Conservation (phyloP, 2,329 filamentous ascomycete species). For the Shiraia sp. region DNA sequence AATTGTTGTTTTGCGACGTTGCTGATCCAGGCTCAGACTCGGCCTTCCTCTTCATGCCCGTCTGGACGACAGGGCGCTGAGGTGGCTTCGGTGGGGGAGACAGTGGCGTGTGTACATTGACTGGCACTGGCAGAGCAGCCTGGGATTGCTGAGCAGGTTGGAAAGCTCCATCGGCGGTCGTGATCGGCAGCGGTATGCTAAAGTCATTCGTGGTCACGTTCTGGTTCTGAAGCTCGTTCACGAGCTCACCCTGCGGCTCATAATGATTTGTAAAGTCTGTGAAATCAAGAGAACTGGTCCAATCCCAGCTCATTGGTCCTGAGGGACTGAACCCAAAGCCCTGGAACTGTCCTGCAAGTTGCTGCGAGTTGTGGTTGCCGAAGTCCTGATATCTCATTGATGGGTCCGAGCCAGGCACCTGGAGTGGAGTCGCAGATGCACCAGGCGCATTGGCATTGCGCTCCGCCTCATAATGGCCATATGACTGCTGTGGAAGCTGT, state of each 20-base stretch:
- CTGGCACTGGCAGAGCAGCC: constrained; percentile 12
- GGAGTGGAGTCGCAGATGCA: constrained; percentile 19
- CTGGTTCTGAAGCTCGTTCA: constrained; percentile 41
- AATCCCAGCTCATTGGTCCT: constrained; percentile 43
- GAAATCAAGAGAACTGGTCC: constrained; percentile 42
- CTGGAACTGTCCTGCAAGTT: constrained; percentile 20
- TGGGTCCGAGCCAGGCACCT: constrained; percentile 18
- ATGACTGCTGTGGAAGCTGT: constrained; percentile 19
- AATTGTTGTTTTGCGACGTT: constrained; percentile 24
- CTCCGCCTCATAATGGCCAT: constrained; percentile 32
- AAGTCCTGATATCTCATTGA: constrained; percentile 24
- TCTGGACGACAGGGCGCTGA: constrained; percentile 24
- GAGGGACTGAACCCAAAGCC: constrained; percentile 26
- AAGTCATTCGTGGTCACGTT: constrained; percentile 40
- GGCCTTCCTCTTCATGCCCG: constrained; percentile 44
- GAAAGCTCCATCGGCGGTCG: constrained; percentile 16
- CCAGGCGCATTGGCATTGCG: constrained; percentile 23
- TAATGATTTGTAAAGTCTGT: constrained; percentile 41
- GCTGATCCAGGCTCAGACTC: constrained; percentile 37
- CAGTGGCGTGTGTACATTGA: constrained; percentile 24
- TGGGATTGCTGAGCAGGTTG: constrained; percentile 24
- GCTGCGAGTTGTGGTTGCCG: constrained; percentile 20
- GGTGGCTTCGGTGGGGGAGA: constrained; percentile 31
- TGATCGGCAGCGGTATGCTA: constrained; percentile 40
- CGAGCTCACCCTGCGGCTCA: constrained; percentile 53